Evolutionary conservation across 352 stramenopile species (phyloP).

Genomic region (Phytophthora europaea): DNA sequence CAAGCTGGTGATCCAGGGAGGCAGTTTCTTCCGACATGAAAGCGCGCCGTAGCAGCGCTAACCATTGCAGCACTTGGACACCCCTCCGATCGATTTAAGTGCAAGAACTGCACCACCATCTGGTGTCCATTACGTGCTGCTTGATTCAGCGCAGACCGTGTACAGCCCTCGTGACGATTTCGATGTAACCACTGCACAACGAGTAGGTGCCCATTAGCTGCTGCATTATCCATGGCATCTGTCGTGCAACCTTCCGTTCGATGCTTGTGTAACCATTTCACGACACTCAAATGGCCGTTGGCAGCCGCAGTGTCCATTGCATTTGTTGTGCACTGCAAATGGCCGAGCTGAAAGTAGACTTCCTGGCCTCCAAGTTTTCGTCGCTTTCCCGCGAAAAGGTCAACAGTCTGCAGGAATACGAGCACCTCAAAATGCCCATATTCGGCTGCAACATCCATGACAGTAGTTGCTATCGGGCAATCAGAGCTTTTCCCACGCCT

Average conservation of each 20-base stretch:
- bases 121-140: background rate
- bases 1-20: background rate
- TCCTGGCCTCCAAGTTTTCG: background rate
- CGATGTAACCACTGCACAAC: constrained; percentile 1
- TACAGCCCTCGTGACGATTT: background rate
- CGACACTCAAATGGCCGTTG: background rate
- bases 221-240: background rate
- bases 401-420: background rate
- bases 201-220: background rate
- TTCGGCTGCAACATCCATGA: background rate
- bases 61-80: background rate
- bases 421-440: background rate
- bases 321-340: background rate
- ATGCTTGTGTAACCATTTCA: background rate
- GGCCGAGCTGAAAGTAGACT: background rate
- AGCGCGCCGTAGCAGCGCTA: background rate
- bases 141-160: background rate
- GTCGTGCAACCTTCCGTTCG: background rate
- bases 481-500: background rate
- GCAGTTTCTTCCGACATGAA: no score
- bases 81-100: background rate
- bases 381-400: background rate
- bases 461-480: background rate
- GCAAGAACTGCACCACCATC: background rate
- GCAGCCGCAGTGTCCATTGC: constrained; percentile 3